Base-by-base conservation (phyloP, 441 rosid species). In the Brassica hybrid region DNA sequence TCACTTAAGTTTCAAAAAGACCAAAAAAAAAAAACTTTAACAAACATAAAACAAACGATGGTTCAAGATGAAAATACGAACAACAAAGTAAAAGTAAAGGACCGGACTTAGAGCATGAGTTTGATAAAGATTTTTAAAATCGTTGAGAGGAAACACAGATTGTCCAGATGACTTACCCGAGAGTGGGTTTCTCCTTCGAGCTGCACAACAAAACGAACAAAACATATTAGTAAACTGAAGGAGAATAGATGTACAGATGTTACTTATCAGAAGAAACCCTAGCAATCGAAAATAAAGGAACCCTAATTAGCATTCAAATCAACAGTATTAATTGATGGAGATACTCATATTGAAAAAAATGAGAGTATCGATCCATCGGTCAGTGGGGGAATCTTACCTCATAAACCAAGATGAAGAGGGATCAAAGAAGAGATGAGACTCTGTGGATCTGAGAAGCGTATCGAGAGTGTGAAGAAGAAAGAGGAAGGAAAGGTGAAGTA, bases 101-200 rank as follows among this genome's bases (percentile, higher is more conserved):
- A 21, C 11, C 50, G 12, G 50, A 43, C 5, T 43, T 43, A 43
- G 50, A 43, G 4, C 50, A 43, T 43, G 14, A 43, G 50, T 43
- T 32, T 43, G 50, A 43, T 43, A 43, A 43, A 43, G 14, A 21
- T 21, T 21, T 21, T 21, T 21, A 21, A 21, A 21, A 21, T 2
- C 23, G 23, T 21, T 21, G 23, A 21, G 23, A 21, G 52, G 14
- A 45, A 45, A 12, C 52, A 45, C 52, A 45, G 13, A n/a, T 45
- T 43, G 5, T 45, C 52, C 6, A 45, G 54, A 48, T 48, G 54
- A 64, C 92, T 79, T 85, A 94, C 99, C 99, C 99, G 73, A 94
- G 99, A 91, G 98, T 90, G 97, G 99, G 99, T 90, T 85, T 94
- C 99, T 94, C 99, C 99, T 89, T 94, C 86, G 99, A 93, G 99